Evolutionary conservation across 192 early-diverging fungal genomes (phyloP), one percentile per base, ranked within the genome.

Genomic region (Linnemannia hyalina): DNA sequence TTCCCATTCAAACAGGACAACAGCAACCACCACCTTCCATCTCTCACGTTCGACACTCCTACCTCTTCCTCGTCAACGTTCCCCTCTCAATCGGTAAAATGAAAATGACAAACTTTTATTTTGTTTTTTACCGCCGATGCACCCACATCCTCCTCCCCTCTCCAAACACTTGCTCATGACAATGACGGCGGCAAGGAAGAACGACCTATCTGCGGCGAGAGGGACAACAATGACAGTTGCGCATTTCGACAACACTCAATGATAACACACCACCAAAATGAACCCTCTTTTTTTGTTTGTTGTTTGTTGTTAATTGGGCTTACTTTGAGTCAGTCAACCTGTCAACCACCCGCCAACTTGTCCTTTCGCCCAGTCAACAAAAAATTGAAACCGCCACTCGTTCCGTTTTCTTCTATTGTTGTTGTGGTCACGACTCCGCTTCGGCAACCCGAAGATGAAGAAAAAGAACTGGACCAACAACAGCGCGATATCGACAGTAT

Each of bases 381-480:
- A 63, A 63, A 63, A 65, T 32, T 65, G 60, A 65, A 65, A 65
- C 60, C 60, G 60, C 60, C 60, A 65, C 23, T 60, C 9, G 26
- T 65, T 65, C 60, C 13, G n/a, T 26, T 6, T 29, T 29, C 11
- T 60, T 3, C 35, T 32, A 35, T 29, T 60, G 9, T 26, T 23
- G 7, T 11, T 65, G 38, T 32, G 35, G 60, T 32, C 60, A 65
- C 60, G 60, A 65, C 60, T 65, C 60, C 60, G 60, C 60, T 65
- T 65, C 4, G 60, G 60, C 60, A 65, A 63, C 29, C 60, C 29
- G 60, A 63, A 65, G 60, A 13, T 11, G 13, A 65, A n/a, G 23
- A 23, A 65, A 13, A 32, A 52, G 20, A 52, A 20, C 49, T 65
- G 60, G 60, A 65, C 29, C 29, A 65, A n/a, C 23, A 23, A 57